A percentile compares a stretch with the other conserved stretches of the same genome.
phyloP scores from a whole-genome alignment of 768 basidiomycete genomes.

The Pisolithus albus region DNA sequence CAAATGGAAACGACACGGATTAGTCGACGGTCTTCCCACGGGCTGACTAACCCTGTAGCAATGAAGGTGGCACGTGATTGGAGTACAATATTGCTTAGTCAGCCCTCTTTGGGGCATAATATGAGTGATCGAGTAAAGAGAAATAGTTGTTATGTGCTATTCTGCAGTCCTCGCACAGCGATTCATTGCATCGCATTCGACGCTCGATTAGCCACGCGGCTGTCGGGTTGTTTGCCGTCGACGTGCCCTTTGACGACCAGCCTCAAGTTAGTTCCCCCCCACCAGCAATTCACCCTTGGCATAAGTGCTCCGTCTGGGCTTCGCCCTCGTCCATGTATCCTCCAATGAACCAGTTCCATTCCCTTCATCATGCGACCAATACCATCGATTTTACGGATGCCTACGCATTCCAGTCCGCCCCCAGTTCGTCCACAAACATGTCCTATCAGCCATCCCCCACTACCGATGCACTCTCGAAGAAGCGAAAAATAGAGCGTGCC shows the following conservation, averaged over 20 bases:
- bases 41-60: no score
- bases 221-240: not conserved
- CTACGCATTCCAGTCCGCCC: not conserved
- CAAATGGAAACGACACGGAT: no score
- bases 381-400: constrained; percentile 24
- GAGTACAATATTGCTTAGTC: no score
- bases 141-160: no score
- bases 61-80: no score
- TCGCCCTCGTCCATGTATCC: not conserved
- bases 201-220: no score
- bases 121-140: no score
- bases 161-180: no score
- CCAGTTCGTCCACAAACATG: constrained; percentile 5
- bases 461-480: constrained; percentile 26
- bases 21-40: no score
- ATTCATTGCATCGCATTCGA: no score
- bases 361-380: constrained; percentile 12
- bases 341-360: not conserved
- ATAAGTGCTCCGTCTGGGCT: constrained; percentile 13
- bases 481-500: constrained; percentile 46
- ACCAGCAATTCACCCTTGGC: not conserved
- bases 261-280: not conserved
- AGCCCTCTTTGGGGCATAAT: no score
- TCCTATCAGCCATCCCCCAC: constrained; percentile 6
- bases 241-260: not conserved